A percentile compares a stretch with the other conserved stretches of the same genome.
These are phyloP conservation scores for Gardenia jasminoides DNA, from an alignment of 257 asterid species.

Conservation along the genomic window DNA sequence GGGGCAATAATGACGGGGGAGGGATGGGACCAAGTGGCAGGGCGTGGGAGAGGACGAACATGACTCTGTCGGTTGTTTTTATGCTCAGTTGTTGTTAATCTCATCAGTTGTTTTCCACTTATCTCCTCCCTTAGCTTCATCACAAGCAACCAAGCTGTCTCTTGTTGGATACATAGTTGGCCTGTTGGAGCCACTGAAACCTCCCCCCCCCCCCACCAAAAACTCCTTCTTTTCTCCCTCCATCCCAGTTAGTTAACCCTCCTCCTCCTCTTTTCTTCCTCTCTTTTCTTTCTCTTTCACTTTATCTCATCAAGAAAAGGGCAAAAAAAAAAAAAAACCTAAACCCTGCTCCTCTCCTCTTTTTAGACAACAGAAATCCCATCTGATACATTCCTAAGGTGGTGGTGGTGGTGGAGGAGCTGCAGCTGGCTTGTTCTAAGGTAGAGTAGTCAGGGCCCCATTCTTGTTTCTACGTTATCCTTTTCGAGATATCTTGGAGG, in stretches of 20 bases:
- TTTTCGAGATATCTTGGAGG: background rate
- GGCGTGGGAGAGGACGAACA: conserved; percentile 99
- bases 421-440: conserved; percentile 19
- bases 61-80: conserved; percentile 95
- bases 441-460: conserved; percentile 25
- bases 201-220: conserved; percentile 14
- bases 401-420: conserved; percentile 23
- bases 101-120: conserved; percentile 43
- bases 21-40: conserved; percentile 95
- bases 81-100: conserved; percentile 42
- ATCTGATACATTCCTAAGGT: background rate
- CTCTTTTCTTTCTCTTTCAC: background rate
- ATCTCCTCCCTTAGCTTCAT: conserved; percentile 52
- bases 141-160: conserved; percentile 96
- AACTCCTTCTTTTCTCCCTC: background rate
- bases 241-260: background rate
- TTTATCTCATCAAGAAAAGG: background rate
- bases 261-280: background rate
- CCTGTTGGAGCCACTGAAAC: conserved; percentile 78
- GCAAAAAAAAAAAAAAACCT: no score
- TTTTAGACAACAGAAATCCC: background rate
- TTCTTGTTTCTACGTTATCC: conserved; percentile 8
- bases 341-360: background rate
- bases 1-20: conserved; percentile 63
- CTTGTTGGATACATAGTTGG: conserved; percentile 79